phyloP scores from a whole-genome alignment of 768 basidiomycete genomes.

The Gloeostereum incarnatum region DNA sequence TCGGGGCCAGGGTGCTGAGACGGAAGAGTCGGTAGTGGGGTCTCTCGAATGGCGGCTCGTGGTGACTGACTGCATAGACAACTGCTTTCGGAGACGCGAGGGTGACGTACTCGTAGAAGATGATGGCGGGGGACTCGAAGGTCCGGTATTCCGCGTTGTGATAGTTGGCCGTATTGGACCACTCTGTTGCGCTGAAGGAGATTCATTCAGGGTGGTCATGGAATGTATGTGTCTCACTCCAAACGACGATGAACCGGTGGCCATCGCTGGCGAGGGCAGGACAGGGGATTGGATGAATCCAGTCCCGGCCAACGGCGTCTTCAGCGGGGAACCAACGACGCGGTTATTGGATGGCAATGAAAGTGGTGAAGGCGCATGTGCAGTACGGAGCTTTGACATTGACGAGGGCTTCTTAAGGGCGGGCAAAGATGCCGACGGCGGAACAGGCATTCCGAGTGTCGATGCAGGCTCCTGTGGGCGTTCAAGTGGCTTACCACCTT shows the following conservation, averaged over 20 bases:
- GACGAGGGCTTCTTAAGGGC: neutral
- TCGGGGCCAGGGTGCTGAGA: slow-evolving; percentile 6
- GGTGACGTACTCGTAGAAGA: too few relatives aligned
- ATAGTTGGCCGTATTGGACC: too few relatives aligned
- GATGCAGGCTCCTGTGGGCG: too few relatives aligned
- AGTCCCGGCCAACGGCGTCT: too few relatives aligned
- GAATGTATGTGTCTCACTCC: too few relatives aligned
- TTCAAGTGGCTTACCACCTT: slow-evolving; percentile 12
- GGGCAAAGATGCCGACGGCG: slow-evolving; percentile 8
- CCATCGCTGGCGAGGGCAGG: too few relatives aligned
- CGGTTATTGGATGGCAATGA: slow-evolving; percentile 2
- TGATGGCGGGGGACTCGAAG: neutral
- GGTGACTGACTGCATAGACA: neutral
- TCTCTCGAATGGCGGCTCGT: neutral
- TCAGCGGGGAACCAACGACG: too few relatives aligned
- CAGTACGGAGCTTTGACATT: slow-evolving; percentile 1
- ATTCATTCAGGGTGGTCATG: too few relatives aligned
- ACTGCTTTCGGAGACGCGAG: neutral
- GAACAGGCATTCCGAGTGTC: slow-evolving; percentile 1
- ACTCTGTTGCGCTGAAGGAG: too few relatives aligned
- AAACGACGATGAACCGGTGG: too few relatives aligned
- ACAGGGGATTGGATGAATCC: too few relatives aligned
- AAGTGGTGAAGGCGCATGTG: neutral
- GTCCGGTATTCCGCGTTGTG: neutral
- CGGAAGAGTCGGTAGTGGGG: neutral